phyloP scores from a whole-genome alignment of 805 yeast genomes.

The Lachancea quebecensis region DNA sequence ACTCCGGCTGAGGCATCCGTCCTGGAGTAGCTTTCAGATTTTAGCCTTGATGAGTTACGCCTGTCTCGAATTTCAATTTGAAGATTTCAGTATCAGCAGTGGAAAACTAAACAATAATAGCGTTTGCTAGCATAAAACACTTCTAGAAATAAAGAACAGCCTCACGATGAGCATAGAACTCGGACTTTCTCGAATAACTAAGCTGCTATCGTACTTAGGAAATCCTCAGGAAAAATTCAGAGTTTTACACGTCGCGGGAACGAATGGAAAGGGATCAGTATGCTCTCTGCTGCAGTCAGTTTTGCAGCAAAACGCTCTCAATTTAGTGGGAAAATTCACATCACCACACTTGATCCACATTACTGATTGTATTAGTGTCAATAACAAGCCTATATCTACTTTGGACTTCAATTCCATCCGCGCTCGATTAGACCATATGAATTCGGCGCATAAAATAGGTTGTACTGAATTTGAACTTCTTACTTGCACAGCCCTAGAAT shows the following conservation, averaged over 20 bases:
- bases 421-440: constrained; percentile 35
- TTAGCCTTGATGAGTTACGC: not conserved
- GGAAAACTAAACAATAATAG: no score
- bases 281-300: constrained; percentile 73
- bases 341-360: constrained; percentile 76
- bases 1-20: constrained; percentile 25
- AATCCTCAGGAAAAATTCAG: constrained; percentile 60
- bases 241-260: constrained; percentile 90
- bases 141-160: not conserved
- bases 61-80: no score
- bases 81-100: no score
- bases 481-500: constrained; percentile 77
- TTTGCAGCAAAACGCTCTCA: constrained; percentile 37
- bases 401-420: constrained; percentile 41
- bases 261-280: constrained; percentile 94
- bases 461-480: constrained; percentile 87
- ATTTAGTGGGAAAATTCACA: constrained; percentile 68
- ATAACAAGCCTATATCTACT: constrained; percentile 48
- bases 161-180: constrained; percentile 45
- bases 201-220: constrained; percentile 46
- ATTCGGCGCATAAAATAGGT: constrained; percentile 39
- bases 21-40: not conserved
- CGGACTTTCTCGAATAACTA: constrained; percentile 46
- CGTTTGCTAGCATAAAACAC: no score
- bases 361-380: constrained; percentile 68